A percentile compares a stretch with the other conserved stretches of the same genome.
Evolutionary conservation across 2,329 filamentous ascomycete species (phyloP).

Genomic region (Lecanosticta acicola): DNA sequence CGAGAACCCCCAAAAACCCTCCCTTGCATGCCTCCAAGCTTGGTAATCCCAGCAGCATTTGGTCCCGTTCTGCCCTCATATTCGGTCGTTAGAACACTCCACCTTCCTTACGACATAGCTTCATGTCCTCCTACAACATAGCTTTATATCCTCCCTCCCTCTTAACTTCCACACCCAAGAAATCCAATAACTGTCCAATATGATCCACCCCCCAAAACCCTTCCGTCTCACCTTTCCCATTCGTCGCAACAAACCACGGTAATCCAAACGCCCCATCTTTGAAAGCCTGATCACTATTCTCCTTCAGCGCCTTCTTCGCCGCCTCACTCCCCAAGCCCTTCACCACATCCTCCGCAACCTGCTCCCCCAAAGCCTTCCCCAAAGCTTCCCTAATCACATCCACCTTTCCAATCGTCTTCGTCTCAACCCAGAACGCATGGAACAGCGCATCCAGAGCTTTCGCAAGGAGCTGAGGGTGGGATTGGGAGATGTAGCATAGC

Average conservation of each 20-base stretch:
- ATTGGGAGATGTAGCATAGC: slow-evolving; percentile 44
- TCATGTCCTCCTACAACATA: slow-evolving; percentile 29
- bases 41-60: too few species aligned
- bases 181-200: slow-evolving; percentile 50
- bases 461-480: slow-evolving; percentile 39
- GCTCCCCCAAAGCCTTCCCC: slow-evolving; percentile 41
- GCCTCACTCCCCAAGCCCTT: slow-evolving; percentile 33
- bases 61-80: neutral
- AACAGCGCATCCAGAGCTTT: slow-evolving; percentile 45
- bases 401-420: slow-evolving; percentile 40
- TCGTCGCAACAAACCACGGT: slow-evolving; percentile 55
- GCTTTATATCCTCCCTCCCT: slow-evolving; percentile 32
- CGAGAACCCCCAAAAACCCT: too few species aligned
- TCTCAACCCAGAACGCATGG: slow-evolving; percentile 49
- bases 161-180: slow-evolving; percentile 46
- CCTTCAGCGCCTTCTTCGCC: slow-evolving; percentile 43
- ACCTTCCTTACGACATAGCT: too few species aligned
- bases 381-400: slow-evolving; percentile 44
- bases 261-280: slow-evolving; percentile 54
- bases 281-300: slow-evolving; percentile 50
- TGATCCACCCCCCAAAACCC: slow-evolving; percentile 58
- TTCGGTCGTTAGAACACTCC: too few species aligned
- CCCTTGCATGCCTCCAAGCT: too few species aligned
- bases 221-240: slow-evolving; percentile 49
- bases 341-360: slow-evolving; percentile 38